These are phyloP conservation scores for Coniochaeta prunicola DNA, from an alignment of 2,329 filamentous ascomycete genomes.

Conservation along the genomic window DNA sequence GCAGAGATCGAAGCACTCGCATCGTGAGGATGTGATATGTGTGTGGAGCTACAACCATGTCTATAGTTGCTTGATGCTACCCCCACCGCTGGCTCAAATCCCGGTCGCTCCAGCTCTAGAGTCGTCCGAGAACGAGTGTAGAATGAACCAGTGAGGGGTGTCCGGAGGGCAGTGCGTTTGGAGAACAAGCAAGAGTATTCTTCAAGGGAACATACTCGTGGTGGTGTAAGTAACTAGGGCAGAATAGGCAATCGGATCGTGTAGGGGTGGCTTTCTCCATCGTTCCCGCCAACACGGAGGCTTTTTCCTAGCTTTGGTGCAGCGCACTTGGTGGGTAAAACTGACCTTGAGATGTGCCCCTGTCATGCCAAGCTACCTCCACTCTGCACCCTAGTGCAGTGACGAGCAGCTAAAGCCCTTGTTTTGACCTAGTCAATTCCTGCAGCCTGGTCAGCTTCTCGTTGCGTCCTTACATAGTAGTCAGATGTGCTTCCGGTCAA, in stretches of 20 bases:
- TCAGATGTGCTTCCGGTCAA: not conserved
- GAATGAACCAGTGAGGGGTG: not conserved
- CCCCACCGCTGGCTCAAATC: not conserved
- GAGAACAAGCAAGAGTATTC: not conserved
- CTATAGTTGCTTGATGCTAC: not conserved
- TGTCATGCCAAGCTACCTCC: constrained; percentile 20
- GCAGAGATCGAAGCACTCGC: constrained; percentile 1
- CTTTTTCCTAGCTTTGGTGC: not conserved
- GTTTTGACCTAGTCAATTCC: constrained; percentile 13
- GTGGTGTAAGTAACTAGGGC: not conserved
- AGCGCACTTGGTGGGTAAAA: constrained; percentile 14
- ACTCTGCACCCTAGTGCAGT: constrained; percentile 14
- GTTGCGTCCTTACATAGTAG: not conserved
- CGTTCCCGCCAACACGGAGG: not conserved
- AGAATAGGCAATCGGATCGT: not conserved
- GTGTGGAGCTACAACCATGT: constrained; percentile 4
- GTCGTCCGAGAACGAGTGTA: not conserved
- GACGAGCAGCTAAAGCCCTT: constrained; percentile 7
- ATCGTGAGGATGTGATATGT: constrained; percentile 1
- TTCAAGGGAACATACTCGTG: not conserved
- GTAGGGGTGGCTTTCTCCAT: not conserved
- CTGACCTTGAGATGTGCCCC: constrained; percentile 19
- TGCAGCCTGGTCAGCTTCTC: constrained; percentile 14
- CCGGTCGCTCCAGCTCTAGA: not conserved
- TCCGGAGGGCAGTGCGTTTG: not conserved